Evolutionary conservation across 768 basidiomycete species (phyloP).

Genomic region (Rhizopogon sp.): DNA sequence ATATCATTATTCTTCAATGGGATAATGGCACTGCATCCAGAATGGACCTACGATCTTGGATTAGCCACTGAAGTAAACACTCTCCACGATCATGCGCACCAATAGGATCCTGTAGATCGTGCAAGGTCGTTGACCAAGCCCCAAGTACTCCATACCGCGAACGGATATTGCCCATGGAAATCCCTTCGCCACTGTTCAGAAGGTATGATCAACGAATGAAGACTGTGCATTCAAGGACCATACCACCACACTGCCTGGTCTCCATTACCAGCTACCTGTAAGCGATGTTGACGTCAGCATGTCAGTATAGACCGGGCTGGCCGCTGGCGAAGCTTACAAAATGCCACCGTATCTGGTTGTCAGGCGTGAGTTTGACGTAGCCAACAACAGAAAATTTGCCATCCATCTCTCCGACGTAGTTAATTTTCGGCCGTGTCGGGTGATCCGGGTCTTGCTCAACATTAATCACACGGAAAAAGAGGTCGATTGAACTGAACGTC

Average conservation of each 20-base stretch:
- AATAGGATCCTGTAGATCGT: slow-evolving; percentile 43
- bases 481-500: slow-evolving; percentile 42
- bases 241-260: slow-evolving; percentile 55
- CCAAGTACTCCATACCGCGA: slow-evolving; percentile 58
- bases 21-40: slow-evolving; percentile 22
- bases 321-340: slow-evolving; percentile 40
- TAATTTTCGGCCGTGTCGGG: slow-evolving; percentile 47
- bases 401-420: slow-evolving; percentile 49
- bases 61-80: background rate
- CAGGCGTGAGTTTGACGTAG: slow-evolving; percentile 48
- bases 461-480: slow-evolving; percentile 39
- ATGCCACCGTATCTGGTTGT: slow-evolving; percentile 57
- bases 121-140: slow-evolving; percentile 43
- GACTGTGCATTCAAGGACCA: slow-evolving; percentile 4
- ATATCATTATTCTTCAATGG: slow-evolving; percentile 15
- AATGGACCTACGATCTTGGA: slow-evolving; percentile 15
- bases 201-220: background rate
- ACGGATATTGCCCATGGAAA: slow-evolving; percentile 57
- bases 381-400: slow-evolving; percentile 48
- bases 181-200: slow-evolving; percentile 46
- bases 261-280: slow-evolving; percentile 47
- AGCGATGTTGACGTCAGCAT: slow-evolving; percentile 7
- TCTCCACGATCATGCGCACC: slow-evolving; percentile 22
- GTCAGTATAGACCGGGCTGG: background rate
- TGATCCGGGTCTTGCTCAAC: slow-evolving; percentile 41